Conservation (phyloP, 371 early-diverging fungal genomes). For the Mucor saturninus region DNA sequence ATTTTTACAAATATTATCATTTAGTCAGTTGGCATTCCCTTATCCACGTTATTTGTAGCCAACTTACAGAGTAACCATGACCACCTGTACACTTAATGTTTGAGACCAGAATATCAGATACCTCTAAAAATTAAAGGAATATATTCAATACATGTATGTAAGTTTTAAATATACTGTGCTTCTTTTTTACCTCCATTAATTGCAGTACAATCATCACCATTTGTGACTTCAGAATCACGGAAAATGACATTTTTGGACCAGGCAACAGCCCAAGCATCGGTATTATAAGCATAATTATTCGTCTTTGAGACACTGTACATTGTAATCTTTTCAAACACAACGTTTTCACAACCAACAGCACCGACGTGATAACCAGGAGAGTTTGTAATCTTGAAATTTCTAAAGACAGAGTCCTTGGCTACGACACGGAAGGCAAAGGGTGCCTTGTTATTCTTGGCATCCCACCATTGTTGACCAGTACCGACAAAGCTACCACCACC, state of each 20-base stretch:
- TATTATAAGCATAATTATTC: conserved; percentile 33
- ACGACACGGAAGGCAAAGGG: conserved; percentile 38
- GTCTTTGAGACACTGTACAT: conserved; percentile 34
- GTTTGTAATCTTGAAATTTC: conserved; percentile 34
- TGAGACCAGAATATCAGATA: conserved; percentile 29
- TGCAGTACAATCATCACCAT: conserved; percentile 44
- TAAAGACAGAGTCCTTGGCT: conserved; percentile 38
- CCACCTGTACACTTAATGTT: conserved; percentile 31
- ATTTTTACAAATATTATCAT: no score
- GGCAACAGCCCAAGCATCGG: conserved; percentile 42
- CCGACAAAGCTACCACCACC: conserved; percentile 30
- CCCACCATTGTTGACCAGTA: conserved; percentile 45
- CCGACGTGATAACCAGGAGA: conserved; percentile 41
- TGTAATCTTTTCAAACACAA: conserved; percentile 29
- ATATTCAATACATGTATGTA: no score
- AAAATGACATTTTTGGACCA: conserved; percentile 33
- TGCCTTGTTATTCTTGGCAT: conserved; percentile 33
- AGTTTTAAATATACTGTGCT: no score
- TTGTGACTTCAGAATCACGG: conserved; percentile 23
- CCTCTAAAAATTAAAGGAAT: no score
- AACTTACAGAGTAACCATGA: conserved; percentile 33
- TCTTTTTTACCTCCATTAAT: conserved; percentile 28
- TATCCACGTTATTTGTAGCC: no score
- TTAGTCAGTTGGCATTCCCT: no score
- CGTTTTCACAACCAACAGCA: conserved; percentile 30